A percentile compares a stretch with the other conserved stretches of the same genome.
phyloP scores from a whole-genome alignment of 2,329 filamentous ascomycete genomes.

The Ilyonectria robusta region DNA sequence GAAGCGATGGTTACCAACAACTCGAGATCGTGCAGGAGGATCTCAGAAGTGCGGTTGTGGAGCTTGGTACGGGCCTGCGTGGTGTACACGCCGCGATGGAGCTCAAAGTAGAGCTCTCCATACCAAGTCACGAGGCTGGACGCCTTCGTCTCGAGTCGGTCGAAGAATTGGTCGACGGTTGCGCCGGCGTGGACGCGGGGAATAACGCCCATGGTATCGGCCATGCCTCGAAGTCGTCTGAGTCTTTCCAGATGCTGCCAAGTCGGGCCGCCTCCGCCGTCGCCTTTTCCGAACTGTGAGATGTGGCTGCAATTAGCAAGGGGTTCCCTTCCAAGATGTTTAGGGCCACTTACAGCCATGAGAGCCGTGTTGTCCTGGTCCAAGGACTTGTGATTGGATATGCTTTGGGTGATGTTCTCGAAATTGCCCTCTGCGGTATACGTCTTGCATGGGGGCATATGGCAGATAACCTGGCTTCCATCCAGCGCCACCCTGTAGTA shows the following conservation, averaged over 20 bases:
- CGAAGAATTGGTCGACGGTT: slow-evolving; percentile 96
- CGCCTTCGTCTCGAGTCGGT: slow-evolving; percentile 83
- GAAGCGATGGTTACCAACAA: slow-evolving; percentile 89
- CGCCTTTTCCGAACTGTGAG: slow-evolving; percentile 86
- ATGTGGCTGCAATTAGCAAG: slow-evolving; percentile 66
- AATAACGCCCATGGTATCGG: slow-evolving; percentile 83
- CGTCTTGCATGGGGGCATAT: slow-evolving; percentile 96
- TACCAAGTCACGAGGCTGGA: slow-evolving; percentile 95
- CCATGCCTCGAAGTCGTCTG: slow-evolving; percentile 89
- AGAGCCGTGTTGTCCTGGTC: slow-evolving; percentile 88
- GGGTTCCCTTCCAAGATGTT: slow-evolving; percentile 81
- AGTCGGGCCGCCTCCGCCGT: slow-evolving; percentile 95
- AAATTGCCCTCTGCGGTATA: slow-evolving; percentile 97
- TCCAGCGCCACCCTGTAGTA: slow-evolving; percentile 92
- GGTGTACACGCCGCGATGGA: slow-evolving; percentile 97
- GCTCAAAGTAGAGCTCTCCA: slow-evolving; percentile 97
- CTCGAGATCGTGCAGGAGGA: slow-evolving; percentile 89
- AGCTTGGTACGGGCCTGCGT: slow-evolving; percentile 98
- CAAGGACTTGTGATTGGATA: slow-evolving; percentile 90
- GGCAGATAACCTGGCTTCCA: slow-evolving; percentile 95
- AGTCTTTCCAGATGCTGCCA: slow-evolving; percentile 96
- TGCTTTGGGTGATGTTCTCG: slow-evolving; percentile 87
- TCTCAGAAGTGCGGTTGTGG: slow-evolving; percentile 90
- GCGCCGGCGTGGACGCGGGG: slow-evolving; percentile 91
- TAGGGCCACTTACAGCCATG: slow-evolving; percentile 60